Base-by-base conservation (phyloP, 805 yeast species). In the Saturnispora besseyi region DNA sequence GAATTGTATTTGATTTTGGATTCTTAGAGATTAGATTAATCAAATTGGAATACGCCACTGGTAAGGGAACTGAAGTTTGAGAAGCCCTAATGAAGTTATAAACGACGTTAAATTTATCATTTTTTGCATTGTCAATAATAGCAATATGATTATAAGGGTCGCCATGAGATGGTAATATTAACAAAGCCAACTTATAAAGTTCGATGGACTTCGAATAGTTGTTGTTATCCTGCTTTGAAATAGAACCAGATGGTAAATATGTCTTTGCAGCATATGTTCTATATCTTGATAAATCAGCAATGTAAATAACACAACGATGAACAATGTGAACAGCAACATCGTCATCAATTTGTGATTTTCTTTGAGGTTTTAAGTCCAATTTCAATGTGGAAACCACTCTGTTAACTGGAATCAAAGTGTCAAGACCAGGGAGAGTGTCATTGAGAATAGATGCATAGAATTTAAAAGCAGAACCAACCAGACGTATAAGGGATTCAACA, bases 131-230 rank as follows among this genome's bases (percentile, higher is more conserved):
- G 51, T 76, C 73, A 38, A 74, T 66, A 33, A 81, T 74, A 3
- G 82, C 86, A 44, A 78, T 71, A 55, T 78, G 81, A 55, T 78
- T 78, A 56, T 77, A 77, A 29, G 79, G 82, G 57, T 82, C 89
- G 48, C 85, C 85, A 50, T 81, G 70, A 0, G 87, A 77, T 1
- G 91, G 90, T 28, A 82, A 62, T 18, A 84, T 64, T 28, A 77
- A 59, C 31, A 79, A 74, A 18, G 87, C 80, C 42, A 71, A 62
- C 45, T 75, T 71, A 57, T 81, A 79, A 48, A 70, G 67, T 43
- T 70, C 69, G n/a, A 70, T 55, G 2, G 79, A 67, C 56, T 72
- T 72, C 48, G 69, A 62, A 52, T 71, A 74, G 51, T 68, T 71
- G 49, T 73, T 68, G 18, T 71, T 62, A 31, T 67, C 61, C 53